These are phyloP conservation scores for Dianthus caryophyllus DNA, from an alignment of 148 eudicot species.

Conservation along the genomic window DNA sequence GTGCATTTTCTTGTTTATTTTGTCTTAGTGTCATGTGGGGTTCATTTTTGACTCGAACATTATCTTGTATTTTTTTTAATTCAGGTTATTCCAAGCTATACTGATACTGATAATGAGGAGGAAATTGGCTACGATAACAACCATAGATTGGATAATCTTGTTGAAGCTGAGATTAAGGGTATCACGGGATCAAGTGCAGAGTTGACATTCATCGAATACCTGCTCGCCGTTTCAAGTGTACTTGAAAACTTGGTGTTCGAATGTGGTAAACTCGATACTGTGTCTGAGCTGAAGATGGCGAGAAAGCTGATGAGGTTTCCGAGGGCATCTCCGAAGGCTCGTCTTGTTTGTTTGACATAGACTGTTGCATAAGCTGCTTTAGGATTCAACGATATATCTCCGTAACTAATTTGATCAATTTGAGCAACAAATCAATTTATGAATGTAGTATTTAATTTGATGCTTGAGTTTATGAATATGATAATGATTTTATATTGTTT, in stretches of 20 bases:
- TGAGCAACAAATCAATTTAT: too few relatives aligned
- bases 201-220: constrained; percentile 1
- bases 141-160: neutral
- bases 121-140: neutral
- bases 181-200: constrained; percentile 15
- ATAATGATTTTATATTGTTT: too few relatives aligned
- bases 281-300: neutral
- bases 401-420: too few relatives aligned
- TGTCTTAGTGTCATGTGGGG: neutral
- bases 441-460: too few relatives aligned
- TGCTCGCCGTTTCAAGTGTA: neutral
- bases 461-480: too few relatives aligned
- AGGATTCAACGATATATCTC: too few relatives aligned
- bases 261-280: neutral
- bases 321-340: constrained; percentile 8
- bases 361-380: too few relatives aligned
- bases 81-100: neutral
- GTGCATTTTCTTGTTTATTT: neutral
- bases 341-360: neutral
- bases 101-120: neutral
- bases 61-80: neutral
- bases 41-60: neutral
- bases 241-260: neutral
- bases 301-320: neutral
- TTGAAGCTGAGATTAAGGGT: neutral